Percentiles rank a stretch among this genome's conserved stretches.
phyloP scores from a whole-genome alignment of 2,329 filamentous ascomycete genomes.

The Beauveria sp. region DNA sequence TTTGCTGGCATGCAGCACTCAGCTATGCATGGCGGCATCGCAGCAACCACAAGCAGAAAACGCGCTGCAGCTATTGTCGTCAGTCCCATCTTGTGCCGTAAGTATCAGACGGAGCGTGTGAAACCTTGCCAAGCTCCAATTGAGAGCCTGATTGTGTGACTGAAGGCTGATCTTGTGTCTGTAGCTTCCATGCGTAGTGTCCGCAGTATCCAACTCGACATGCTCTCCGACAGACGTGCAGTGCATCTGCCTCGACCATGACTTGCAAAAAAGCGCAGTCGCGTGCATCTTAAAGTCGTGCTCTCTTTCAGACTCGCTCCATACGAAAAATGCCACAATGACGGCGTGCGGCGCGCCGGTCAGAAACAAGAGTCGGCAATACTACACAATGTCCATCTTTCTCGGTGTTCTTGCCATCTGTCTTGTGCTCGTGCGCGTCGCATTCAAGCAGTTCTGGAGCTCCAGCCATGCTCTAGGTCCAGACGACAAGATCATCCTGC shows the following conservation, averaged over 20 bases:
- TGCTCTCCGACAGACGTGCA: not conserved
- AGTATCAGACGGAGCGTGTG: not conserved
- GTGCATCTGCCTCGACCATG: not conserved
- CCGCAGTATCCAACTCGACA: not conserved
- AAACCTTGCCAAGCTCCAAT: no score
- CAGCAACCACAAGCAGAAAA: not conserved
- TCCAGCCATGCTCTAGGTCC: slow-evolving; percentile 27
- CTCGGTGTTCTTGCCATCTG: slow-evolving; percentile 28
- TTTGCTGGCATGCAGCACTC: not conserved
- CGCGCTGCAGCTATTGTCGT: not conserved
- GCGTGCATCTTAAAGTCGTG: not conserved
- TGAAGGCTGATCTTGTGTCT: not conserved
- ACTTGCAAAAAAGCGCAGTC: not conserved
- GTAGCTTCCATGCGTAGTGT: not conserved
- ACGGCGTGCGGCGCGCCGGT: slow-evolving; percentile 22
- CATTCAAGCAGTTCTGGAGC: slow-evolving; percentile 25
- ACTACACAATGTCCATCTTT: slow-evolving; percentile 26
- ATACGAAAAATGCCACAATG: slow-evolving; percentile 16
- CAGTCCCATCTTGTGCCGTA: not conserved
- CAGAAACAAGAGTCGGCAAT: slow-evolving; percentile 24
- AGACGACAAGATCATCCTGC: slow-evolving; percentile 30
- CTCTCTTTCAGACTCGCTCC: not conserved
- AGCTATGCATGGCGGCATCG: not conserved
- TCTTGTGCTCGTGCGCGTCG: slow-evolving; percentile 36
- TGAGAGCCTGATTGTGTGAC: not conserved